Conservation (phyloP, 306 rosid species). For the Sophora flavescens region DNA sequence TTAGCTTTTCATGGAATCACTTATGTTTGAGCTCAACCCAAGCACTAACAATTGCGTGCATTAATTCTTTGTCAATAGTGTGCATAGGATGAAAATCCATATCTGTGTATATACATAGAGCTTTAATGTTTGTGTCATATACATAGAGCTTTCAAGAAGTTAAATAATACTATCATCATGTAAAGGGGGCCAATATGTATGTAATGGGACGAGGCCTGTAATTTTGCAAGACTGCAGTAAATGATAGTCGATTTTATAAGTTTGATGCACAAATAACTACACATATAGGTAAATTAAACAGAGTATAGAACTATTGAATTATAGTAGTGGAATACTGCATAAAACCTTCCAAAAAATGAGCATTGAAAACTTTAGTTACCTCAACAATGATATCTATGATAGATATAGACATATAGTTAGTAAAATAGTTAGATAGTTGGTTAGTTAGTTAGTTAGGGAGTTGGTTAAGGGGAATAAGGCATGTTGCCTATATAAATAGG, state of each 20-base stretch:
- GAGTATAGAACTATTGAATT: conserved; percentile 15
- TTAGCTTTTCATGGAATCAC: not conserved
- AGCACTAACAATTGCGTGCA: not conserved
- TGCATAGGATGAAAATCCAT: not conserved
- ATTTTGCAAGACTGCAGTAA: conserved; percentile 20
- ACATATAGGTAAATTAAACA: conserved; percentile 4
- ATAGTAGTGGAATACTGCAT: conserved; percentile 13
- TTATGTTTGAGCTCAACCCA: not conserved
- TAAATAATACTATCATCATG: conserved; percentile 11
- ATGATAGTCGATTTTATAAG: not conserved
- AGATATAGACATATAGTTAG: too few relatives aligned
- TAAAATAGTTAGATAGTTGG: too few relatives aligned
- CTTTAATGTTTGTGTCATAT: conserved; percentile 14
- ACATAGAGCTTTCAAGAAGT: conserved; percentile 18
- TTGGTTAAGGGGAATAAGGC: too few relatives aligned
- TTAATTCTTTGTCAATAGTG: too few relatives aligned
- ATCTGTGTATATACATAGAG: too few relatives aligned
- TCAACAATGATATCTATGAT: not conserved
- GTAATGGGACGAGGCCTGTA: conserved; percentile 17
- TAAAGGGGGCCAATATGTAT: not conserved
- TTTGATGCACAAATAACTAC: conserved; percentile 27
- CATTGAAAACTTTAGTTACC: conserved; percentile 27
- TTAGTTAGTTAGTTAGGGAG: too few relatives aligned
- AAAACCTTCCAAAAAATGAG: conserved; percentile 30
- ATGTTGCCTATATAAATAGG: too few relatives aligned